phyloP scores from a whole-genome alignment of 805 yeast genomes.

The Ogataea methanolica region DNA sequence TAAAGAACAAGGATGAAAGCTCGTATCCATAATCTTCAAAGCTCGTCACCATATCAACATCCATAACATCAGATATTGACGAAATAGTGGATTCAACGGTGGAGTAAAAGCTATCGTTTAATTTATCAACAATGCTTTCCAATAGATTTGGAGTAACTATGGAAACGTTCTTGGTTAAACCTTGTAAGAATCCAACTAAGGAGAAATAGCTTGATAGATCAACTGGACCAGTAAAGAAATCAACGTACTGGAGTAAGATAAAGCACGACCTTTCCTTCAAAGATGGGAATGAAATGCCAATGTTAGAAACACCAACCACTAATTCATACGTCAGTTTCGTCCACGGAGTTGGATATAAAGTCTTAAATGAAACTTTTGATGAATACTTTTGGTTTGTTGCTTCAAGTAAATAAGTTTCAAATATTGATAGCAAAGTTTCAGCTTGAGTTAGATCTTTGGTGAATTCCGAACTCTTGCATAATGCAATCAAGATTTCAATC shows the following conservation, averaged over 20 bases:
- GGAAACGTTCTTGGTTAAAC: slow-evolving; percentile 21
- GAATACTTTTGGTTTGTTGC: slow-evolving; percentile 40
- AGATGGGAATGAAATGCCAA: slow-evolving; percentile 20
- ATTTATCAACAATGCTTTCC: slow-evolving; percentile 16
- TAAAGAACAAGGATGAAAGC: slow-evolving; percentile 27
- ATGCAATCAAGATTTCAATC: slow-evolving; percentile 51
- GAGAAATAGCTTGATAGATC: slow-evolving; percentile 16
- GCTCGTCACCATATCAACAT: slow-evolving; percentile 20
- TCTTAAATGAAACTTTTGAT: slow-evolving; percentile 20
- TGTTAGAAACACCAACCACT: slow-evolving; percentile 26
- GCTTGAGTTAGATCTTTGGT: slow-evolving; percentile 38
- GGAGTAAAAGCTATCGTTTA: slow-evolving; percentile 26
- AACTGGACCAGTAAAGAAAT: neutral
- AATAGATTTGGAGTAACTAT: slow-evolving; percentile 19
- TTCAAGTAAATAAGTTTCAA: slow-evolving; percentile 42
- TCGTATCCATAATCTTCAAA: slow-evolving; percentile 30
- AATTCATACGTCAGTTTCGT: slow-evolving; percentile 33
- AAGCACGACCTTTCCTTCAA: slow-evolving; percentile 8
- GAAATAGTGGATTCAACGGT: slow-evolving; percentile 17
- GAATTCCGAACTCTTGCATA: slow-evolving; percentile 41
- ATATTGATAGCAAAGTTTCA: slow-evolving; percentile 36
- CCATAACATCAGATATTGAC: slow-evolving; percentile 12
- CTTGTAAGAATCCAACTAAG: slow-evolving; percentile 29
- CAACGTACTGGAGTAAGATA: neutral
- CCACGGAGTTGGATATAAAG: slow-evolving; percentile 38